Evolutionary conservation across 2,329 filamentous ascomycete species (phyloP), one percentile per base, ranked within the genome.

Genomic region (Colletotrichum abscissum): DNA sequence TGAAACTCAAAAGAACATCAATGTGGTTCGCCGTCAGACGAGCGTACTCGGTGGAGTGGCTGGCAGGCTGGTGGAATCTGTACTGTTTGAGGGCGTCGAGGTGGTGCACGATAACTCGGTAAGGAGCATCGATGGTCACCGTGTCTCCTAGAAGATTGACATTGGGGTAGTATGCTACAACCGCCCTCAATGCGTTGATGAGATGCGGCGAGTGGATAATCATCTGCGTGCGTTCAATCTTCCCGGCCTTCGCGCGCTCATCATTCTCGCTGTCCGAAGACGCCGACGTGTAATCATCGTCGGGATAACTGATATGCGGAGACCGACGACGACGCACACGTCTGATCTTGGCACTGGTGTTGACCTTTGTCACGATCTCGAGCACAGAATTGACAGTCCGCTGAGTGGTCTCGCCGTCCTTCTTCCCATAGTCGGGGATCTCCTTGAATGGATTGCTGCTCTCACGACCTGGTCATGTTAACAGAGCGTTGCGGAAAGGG

Each of bases 111-210:
- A 90, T 80, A n/a, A 86, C 79, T 6, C 79, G 79, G 76, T 88
- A 89, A 2, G 88, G 88, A 4, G 84, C 82, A 22, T 80, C 80
- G 74, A 89, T 81, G 30, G 76, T 78, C 67, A 86, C 79, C n/a
- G 69, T 77, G 7, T 82, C 80, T 54, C 77, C 82, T 0, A 80
- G 77, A 62, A 86, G 81, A 55, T 79, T 80, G 69, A 83, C 80
- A 52, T 81, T 80, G 4, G 86, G 86, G 74, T 88, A 88, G 75
- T 88, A 88, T 28, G 79, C 80, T 7, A 89, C 82, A 5, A 88
- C 83, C 14, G 87, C 86, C 33, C 80, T 81, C 5, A 89, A 80
- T 1, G 86, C 86, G 59, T 86, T 84, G 75, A 85, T 82, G 35
- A 90, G 81, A 69, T 86, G 79, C 35, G 78, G 72, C 2, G 86